These are phyloP conservation scores for Hansfordia pulvinata DNA, from an alignment of 2,329 filamentous ascomycete genomes.

Conservation along the genomic window DNA sequence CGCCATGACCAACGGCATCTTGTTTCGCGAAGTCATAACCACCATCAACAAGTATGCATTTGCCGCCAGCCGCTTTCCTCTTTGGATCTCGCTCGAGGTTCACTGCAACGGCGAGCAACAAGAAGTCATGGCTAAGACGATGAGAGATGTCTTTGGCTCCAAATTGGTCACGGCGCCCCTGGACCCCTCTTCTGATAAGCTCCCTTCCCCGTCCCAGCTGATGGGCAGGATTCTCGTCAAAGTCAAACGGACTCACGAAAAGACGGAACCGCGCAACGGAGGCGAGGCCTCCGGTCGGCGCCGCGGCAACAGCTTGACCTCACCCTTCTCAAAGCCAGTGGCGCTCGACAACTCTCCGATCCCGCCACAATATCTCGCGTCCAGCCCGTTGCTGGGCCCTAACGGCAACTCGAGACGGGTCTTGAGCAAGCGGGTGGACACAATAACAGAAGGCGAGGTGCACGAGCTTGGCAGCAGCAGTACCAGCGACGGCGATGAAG, in stretches of 20 bases:
- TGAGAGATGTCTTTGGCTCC: conserved; percentile 72
- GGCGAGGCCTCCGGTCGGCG: conserved; percentile 33
- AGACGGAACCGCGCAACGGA: conserved; percentile 28
- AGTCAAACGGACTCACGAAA: conserved; percentile 66
- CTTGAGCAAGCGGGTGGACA: conserved; percentile 39
- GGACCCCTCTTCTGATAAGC: conserved; percentile 48
- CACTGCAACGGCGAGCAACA: conserved; percentile 82
- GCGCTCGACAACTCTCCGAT: conserved; percentile 42
- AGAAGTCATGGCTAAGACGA: conserved; percentile 75
- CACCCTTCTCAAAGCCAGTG: conserved; percentile 54
- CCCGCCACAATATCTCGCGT: conserved; percentile 34
- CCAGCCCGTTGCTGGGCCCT: conserved; percentile 39
- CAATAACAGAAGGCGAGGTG: conserved; percentile 41
- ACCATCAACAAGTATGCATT: conserved; percentile 95
- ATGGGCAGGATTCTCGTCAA: conserved; percentile 81
- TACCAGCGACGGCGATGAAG: conserved; percentile 70
- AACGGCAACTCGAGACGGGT: conserved; percentile 34
- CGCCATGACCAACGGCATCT: conserved; percentile 76
- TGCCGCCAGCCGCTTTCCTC: conserved; percentile 68
- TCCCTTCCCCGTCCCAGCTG: conserved; percentile 79
- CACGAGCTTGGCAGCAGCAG: conserved; percentile 42
- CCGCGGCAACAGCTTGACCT: conserved; percentile 62
- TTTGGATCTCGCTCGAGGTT: conserved; percentile 92
- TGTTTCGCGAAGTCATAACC: conserved; percentile 82
- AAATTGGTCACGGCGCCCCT: conserved; percentile 66